Base-by-base conservation (phyloP, 495 filamentous ascomycete genomes). In the Hyphodiscus hymeniophilus region DNA sequence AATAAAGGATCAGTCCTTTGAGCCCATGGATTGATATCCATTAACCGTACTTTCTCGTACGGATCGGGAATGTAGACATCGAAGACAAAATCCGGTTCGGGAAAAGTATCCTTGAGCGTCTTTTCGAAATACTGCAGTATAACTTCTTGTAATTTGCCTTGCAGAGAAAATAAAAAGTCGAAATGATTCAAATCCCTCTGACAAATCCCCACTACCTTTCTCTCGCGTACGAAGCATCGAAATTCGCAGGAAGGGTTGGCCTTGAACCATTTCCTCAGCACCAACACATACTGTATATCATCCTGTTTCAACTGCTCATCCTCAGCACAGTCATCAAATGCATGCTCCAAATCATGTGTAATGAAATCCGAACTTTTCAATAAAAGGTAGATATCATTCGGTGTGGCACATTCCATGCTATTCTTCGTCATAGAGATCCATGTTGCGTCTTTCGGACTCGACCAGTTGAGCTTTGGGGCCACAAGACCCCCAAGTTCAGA, bases 1-100 rank as follows among this genome's bases (percentile, higher is more conserved):
- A 97, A 67, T 36, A 96, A 61, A 8, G 87, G 79, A 62, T 99
- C 92, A 0, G 92, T 99, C 46, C 88, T 65, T 42, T 77, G 80
- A 10, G 92, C 94, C 86, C 92, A 99, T 0, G 92, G 88, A 54
- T 99, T 97, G 43, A 99, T 81, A 61, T 99, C 92, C 28, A 97
- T 80, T 21, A 99, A 67, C 70, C 90, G 83, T 0, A 94, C 87
- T 17, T 81, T 69, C 54, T 82, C 74, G 47, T 84, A 77, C 3
- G 85, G 84, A 38, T 83, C 80, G 3, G 88, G 91, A 10, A 97
- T 72, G 55, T 96, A 97, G 18, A 85, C 84, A 63, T 99, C 92
- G 52, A 99, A 95, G 0, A 80, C 79, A 48, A 92, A 97, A 61
- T 78, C 81, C 5, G 74, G 68, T 56, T 96, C 94, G 0, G 84